These are phyloP conservation scores for Emiliania huxleyi DNA, from an alignment of 78 protist genomes.

Conservation along the genomic window DNA sequence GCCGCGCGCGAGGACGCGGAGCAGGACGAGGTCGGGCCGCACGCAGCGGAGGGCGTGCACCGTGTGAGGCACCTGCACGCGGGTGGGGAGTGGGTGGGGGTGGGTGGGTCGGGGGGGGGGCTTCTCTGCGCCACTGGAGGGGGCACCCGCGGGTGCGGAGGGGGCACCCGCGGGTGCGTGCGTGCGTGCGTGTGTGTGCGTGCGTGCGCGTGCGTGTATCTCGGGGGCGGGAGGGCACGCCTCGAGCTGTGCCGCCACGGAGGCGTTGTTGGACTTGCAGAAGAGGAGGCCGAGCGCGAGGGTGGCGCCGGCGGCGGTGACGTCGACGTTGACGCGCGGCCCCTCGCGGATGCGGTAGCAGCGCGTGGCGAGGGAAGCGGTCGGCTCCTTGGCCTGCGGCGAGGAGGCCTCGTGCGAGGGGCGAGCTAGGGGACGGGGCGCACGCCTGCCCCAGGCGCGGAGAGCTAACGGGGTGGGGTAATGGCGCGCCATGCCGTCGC, in stretches of 20 bases:
- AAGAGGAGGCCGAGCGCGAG: slow-evolving; percentile 80
- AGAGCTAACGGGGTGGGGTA: too few relatives aligned
- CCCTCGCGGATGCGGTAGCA: slow-evolving; percentile 20
- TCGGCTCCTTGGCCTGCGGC: background rate
- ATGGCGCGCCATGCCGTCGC: too few relatives aligned
- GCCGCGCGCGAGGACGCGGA: slow-evolving; percentile 62
- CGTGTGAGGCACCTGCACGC: slow-evolving; percentile 78
- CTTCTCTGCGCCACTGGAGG: too few relatives aligned
- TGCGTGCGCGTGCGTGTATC: too few relatives aligned
- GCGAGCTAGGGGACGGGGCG: too few relatives aligned
- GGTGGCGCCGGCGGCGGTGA: slow-evolving; percentile 87
- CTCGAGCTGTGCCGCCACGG: slow-evolving; percentile 54
- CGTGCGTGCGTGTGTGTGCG: too few relatives aligned
- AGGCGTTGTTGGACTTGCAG: slow-evolving; percentile 61
- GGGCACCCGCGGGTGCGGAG: too few relatives aligned
- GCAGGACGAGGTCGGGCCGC: slow-evolving; percentile 72
- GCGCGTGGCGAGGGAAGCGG: background rate
- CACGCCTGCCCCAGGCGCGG: too few relatives aligned
- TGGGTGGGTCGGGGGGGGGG: too few relatives aligned
- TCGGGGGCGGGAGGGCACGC: background rate
- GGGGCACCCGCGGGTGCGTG: too few relatives aligned
- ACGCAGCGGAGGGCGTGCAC: slow-evolving; percentile 58
- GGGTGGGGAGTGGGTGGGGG: too few relatives aligned
- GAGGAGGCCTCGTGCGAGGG: background rate
- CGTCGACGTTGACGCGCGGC: slow-evolving; percentile 65